Evolutionary conservation across 192 early-diverging fungal genomes (phyloP).

Genomic region (Coemansia sp.): DNA sequence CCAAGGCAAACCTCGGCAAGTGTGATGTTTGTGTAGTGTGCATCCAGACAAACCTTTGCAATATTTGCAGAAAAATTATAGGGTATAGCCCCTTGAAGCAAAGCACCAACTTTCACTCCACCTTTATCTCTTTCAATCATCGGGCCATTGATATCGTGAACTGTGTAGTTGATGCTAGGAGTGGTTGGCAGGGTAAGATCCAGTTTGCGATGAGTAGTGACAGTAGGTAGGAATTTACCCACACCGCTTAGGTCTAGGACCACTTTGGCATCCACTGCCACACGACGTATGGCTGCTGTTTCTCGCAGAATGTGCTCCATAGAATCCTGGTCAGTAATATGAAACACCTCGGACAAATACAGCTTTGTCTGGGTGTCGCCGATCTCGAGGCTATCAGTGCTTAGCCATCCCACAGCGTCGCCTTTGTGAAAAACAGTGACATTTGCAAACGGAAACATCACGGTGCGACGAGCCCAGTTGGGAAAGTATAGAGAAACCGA

Average conservation of each 20-base stretch:
- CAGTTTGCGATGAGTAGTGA: conserved; percentile 17
- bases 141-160: conserved; percentile 22
- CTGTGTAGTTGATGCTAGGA: conserved; percentile 11
- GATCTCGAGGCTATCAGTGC: conserved; percentile 19
- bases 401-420: conserved; percentile 33
- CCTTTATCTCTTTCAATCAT: conserved; percentile 6
- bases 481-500: conserved; percentile 29
- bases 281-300: conserved; percentile 18
- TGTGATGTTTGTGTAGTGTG: conserved; percentile 15
- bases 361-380: conserved; percentile 7
- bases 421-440: conserved; percentile 31
- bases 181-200: conserved; percentile 20
- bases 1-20: conserved; percentile 28
- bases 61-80: conserved; percentile 25
- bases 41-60: conserved; percentile 19
- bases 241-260: conserved; percentile 33
- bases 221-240: conserved; percentile 30
- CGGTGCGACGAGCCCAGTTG: conserved; percentile 8
- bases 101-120: conserved; percentile 26
- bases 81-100: conserved; percentile 10
- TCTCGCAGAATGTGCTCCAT: conserved; percentile 29
- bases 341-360: conserved; percentile 28
- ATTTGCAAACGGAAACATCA: conserved; percentile 27
- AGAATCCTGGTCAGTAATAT: conserved; percentile 27
- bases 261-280: conserved; percentile 11